phyloP scores from a whole-genome alignment of 192 early-diverging fungal species.

The Coemansia sp. region DNA sequence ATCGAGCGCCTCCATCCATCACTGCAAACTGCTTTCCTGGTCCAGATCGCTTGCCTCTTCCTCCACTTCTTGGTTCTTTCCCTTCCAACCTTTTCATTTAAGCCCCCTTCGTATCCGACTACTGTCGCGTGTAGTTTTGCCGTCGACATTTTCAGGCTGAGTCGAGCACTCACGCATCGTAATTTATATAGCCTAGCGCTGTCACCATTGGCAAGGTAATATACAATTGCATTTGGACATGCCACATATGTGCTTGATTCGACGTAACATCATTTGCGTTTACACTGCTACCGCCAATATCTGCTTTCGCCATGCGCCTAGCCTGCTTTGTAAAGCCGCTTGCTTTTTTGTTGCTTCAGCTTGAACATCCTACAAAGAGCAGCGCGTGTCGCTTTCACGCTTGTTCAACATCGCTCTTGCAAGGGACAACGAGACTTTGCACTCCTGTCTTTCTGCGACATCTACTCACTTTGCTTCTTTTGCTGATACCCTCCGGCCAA shows the following conservation, averaged over 20 bases:
- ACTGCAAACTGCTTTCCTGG: not conserved
- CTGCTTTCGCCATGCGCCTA: not conserved
- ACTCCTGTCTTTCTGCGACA: not conserved
- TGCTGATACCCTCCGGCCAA: not conserved
- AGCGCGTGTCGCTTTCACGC: not conserved
- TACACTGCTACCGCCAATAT: not conserved
- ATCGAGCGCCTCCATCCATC: constrained; percentile 12
- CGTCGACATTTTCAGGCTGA: not conserved
- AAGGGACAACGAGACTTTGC: not conserved
- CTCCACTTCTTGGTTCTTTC: not conserved
- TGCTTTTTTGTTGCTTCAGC: not conserved
- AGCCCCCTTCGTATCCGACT: not conserved
- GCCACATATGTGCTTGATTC: not conserved
- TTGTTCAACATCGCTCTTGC: not conserved
- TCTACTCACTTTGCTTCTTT: not conserved
- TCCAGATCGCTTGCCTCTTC: constrained; percentile 1
- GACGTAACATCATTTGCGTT: not conserved
- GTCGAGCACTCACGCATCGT: not conserved
- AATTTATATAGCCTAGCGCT: not conserved
- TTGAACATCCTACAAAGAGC: not conserved
- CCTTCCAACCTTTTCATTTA: not conserved
- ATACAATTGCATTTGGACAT: not conserved
- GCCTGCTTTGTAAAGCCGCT: not conserved
- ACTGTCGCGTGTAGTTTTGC: not conserved
- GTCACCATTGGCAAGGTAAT: not conserved